phyloP scores from a whole-genome alignment of 257 asterid genomes.

The Rehmannia glutinosa region DNA sequence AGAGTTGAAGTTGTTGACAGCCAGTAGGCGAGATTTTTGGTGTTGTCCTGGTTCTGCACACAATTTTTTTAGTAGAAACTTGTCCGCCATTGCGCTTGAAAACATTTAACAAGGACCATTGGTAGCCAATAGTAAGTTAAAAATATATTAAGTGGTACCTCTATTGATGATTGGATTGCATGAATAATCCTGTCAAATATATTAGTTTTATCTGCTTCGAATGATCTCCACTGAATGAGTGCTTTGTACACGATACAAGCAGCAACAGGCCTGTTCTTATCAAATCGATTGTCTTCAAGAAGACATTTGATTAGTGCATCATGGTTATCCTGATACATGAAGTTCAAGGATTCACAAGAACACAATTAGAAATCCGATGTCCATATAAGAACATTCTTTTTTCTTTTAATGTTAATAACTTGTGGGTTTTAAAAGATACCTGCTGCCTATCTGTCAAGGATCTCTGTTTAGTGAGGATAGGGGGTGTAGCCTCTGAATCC shows the following conservation, averaged over 20 bases:
- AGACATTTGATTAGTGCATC: constrained; percentile 79
- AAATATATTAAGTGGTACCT: constrained; percentile 41
- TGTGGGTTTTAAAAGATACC: constrained; percentile 38
- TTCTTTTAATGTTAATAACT: not conserved
- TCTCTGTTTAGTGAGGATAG: constrained; percentile 71
- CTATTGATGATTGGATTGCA: constrained; percentile 75
- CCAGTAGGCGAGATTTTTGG: constrained; percentile 77
- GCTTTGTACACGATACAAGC: constrained; percentile 73
- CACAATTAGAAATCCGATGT: not conserved
- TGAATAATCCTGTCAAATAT: constrained; percentile 84
- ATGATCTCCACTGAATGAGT: constrained; percentile 90
- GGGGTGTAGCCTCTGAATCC: constrained; percentile 46
- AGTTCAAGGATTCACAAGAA: constrained; percentile 17
- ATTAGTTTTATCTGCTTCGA: constrained; percentile 82
- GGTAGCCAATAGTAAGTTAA: not conserved
- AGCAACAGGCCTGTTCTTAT: constrained; percentile 70
- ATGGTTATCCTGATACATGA: constrained; percentile 66
- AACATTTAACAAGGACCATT: too few species aligned
- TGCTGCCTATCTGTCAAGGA: constrained; percentile 87
- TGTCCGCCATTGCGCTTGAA: not conserved
- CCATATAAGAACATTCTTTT: not conserved
- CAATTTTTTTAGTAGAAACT: constrained; percentile 3
- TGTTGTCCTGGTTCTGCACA: constrained; percentile 57
- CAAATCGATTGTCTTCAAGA: constrained; percentile 71
- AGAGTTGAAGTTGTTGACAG: constrained; percentile 85